Conservation (phyloP, 176 grass and related monocot species). For the Dendrocalamus sinicus region DNA sequence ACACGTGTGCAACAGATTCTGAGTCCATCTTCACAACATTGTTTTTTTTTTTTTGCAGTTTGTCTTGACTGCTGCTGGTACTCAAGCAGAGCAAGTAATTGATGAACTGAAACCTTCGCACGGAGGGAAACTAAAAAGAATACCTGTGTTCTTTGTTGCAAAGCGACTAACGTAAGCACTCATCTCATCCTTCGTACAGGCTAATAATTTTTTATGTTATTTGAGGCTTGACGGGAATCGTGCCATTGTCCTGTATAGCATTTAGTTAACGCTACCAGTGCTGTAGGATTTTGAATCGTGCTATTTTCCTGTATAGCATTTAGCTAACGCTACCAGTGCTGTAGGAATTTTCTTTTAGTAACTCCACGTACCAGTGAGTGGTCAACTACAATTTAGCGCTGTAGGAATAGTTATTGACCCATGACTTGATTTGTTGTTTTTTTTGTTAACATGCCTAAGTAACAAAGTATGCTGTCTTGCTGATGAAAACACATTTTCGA, state of each 20-base stretch:
- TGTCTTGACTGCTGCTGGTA: conserved; percentile 91
- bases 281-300: background rate
- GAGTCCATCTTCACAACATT: conserved; percentile 23
- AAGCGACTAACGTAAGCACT: conserved; percentile 78
- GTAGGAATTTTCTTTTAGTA: background rate
- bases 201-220: conserved; percentile 9
- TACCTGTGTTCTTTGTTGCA: conserved; percentile 78
- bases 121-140: conserved; percentile 69
- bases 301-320: background rate
- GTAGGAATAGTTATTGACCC: background rate
- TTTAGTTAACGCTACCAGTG: conserved; percentile 10
- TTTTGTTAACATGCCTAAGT: background rate
- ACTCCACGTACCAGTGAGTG: background rate
- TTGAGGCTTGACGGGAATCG: background rate
- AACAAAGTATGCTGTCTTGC: background rate
- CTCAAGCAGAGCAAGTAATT: conserved; percentile 69
- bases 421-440: background rate
- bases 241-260: background rate
- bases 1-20: conserved; percentile 7
- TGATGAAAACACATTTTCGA: background rate
- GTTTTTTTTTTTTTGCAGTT: conserved; percentile 59
- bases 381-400: background rate
- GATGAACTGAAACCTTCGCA: conserved; percentile 58
- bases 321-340: background rate
- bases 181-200: background rate